phyloP scores from a whole-genome alignment of 225 moss, liverwort and hornwort species.

The Pseudisothecium myosuroides region DNA sequence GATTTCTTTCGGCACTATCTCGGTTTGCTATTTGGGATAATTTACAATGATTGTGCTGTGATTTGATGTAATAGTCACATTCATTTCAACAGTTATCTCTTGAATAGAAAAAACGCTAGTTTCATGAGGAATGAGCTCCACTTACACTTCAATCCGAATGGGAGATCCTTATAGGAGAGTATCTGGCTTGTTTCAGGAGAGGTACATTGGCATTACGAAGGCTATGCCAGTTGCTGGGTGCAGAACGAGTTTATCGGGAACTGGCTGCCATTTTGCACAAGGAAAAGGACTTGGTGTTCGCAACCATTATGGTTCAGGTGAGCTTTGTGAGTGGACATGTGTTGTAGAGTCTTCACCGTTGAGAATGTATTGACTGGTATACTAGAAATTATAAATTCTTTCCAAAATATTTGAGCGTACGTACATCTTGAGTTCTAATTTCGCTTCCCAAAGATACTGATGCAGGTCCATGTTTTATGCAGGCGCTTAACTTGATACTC shows the following conservation, averaged over 20 bases:
- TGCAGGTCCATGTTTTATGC: neutral
- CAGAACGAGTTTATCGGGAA: constrained; percentile 82
- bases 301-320: constrained; percentile 93
- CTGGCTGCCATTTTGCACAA: constrained; percentile 70
- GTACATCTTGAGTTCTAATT: neutral
- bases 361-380: neutral
- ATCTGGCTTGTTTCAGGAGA: constrained; percentile 45
- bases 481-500: constrained; percentile 91
- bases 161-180: neutral
- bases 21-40: neutral
- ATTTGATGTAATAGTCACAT: neutral
- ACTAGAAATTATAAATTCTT: neutral
- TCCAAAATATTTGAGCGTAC: neutral
- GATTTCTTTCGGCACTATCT: neutral
- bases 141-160: neutral
- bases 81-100: neutral
- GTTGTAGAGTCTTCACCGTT: neutral
- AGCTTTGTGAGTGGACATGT: neutral
- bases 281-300: constrained; percentile 81
- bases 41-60: neutral
- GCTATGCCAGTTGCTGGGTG: constrained; percentile 66
- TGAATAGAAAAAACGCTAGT: neutral
- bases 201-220: constrained; percentile 68
- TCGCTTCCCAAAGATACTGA: neutral
- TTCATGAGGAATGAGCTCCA: neutral